A percentile compares a stretch with the other conserved stretches of the same genome.
phyloP scores from a whole-genome alignment of 805 yeast species.

The Ogataea neopini region DNA sequence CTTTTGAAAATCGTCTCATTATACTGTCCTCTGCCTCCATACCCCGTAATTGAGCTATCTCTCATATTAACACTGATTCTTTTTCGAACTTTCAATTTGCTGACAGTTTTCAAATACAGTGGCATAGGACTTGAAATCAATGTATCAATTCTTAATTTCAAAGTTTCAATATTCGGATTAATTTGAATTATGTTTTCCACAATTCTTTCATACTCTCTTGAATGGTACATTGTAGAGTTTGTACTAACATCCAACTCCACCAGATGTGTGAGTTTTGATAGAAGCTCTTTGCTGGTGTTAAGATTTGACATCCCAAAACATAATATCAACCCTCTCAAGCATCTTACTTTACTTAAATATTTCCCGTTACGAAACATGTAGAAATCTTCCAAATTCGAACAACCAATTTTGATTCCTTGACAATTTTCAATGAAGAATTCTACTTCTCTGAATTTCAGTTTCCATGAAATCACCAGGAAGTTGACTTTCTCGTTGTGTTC shows the following conservation, averaged over 20 bases:
- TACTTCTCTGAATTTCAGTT: constrained; percentile 14
- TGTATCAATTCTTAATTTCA: constrained; percentile 19
- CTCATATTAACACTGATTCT: constrained; percentile 19
- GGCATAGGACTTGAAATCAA: constrained; percentile 21
- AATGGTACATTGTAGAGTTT: constrained; percentile 24
- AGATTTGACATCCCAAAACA: constrained; percentile 22
- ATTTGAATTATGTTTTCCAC: constrained; percentile 17
- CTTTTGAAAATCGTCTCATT: constrained; percentile 13
- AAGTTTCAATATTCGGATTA: constrained; percentile 18
- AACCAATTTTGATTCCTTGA: constrained; percentile 16
- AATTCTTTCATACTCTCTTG: constrained; percentile 21
- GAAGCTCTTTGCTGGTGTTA: constrained; percentile 18
- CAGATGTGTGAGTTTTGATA: constrained; percentile 14
- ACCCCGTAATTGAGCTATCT: constrained; percentile 13
- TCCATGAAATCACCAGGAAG: constrained; percentile 19
- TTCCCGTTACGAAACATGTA: constrained; percentile 14
- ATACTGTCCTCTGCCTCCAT: background rate
- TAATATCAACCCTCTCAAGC: constrained; percentile 17
- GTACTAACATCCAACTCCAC: constrained; percentile 20
- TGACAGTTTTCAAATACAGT: constrained; percentile 17
- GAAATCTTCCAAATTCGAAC: constrained; percentile 20
- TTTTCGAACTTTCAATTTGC: constrained; percentile 18
- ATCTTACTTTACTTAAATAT: constrained; percentile 16
- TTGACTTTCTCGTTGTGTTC: background rate
- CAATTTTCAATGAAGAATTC: constrained; percentile 17